Conservation (phyloP, 1,284 basidiomycete species). For the Boletus subluridellus region DNA sequence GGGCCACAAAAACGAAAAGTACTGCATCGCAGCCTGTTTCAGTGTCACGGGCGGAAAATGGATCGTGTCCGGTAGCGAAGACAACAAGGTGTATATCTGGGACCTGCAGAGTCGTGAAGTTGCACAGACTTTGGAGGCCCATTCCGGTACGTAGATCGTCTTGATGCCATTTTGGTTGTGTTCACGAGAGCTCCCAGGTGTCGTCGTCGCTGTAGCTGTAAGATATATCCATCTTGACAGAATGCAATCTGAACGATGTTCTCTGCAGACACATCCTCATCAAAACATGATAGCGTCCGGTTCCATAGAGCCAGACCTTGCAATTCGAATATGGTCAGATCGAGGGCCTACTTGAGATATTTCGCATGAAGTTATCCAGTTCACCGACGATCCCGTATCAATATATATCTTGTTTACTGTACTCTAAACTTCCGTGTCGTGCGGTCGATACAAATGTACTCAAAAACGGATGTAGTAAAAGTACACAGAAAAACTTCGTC, state of each 20-base stretch:
- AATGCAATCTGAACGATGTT: constrained; percentile 5
- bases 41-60: constrained; percentile 82
- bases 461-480: constrained; percentile 13
- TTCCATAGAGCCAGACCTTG: constrained; percentile 75
- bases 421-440: constrained; percentile 3
- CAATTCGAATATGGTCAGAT: constrained; percentile 78
- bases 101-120: constrained; percentile 85
- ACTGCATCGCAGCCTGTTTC: constrained; percentile 75
- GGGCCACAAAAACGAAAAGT: constrained; percentile 78
- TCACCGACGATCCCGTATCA: constrained; percentile 13
- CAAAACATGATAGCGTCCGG: constrained; percentile 84
- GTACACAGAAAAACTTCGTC: constrained; percentile 14
- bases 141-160: constrained; percentile 51
- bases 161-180: not conserved
- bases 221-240: constrained; percentile 15
- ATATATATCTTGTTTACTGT: constrained; percentile 7
- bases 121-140: constrained; percentile 74
- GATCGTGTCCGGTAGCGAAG: constrained; percentile 91
- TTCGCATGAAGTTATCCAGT: constrained; percentile 4
- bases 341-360: constrained; percentile 29
- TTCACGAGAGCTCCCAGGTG: constrained; percentile 42
- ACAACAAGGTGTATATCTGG: constrained; percentile 87
- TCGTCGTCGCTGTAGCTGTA: constrained; percentile 74
- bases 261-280: constrained; percentile 67
- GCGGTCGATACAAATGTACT: constrained; percentile 9